Conservation (phyloP, 331 rosid species). For the Cydonia oblonga region DNA sequence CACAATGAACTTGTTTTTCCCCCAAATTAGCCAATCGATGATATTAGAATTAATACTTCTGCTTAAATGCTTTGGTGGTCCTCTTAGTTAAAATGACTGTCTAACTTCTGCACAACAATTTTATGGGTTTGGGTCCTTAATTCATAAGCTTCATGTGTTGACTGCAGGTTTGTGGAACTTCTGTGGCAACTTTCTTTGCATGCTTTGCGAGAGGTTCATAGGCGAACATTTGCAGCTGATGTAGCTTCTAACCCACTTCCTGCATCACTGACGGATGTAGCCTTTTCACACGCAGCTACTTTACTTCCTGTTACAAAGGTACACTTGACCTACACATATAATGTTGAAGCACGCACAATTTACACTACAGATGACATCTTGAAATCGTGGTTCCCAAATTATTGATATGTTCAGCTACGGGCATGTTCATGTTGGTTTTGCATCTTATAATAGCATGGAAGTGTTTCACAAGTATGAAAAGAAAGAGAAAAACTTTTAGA, state of each 20-base stretch:
- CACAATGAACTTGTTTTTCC: background rate
- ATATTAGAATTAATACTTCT: background rate
- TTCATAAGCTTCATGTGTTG: background rate
- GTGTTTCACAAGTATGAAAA: too few species aligned
- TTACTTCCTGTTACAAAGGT: slow-evolving; percentile 99
- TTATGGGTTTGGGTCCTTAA: background rate
- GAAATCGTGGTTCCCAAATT: background rate
- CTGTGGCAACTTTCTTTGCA: slow-evolving; percentile 99
- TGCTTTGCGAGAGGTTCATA: slow-evolving; percentile 94
- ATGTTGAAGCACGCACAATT: background rate
- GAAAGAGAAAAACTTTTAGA: background rate
- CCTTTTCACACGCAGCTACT: slow-evolving; percentile 97
- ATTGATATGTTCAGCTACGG: background rate
- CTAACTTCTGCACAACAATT: background rate
- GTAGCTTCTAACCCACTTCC: slow-evolving; percentile 86
- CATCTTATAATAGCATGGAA: background rate
- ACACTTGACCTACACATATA: background rate
- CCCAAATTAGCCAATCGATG: background rate
- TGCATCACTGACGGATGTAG: slow-evolving; percentile 87
- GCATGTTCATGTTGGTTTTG: background rate
- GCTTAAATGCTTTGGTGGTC: background rate
- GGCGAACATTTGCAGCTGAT: slow-evolving; percentile 81
- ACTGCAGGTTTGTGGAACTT: slow-evolving; percentile 89
- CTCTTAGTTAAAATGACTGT: background rate
- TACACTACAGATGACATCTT: background rate